Evolutionary conservation across 768 basidiomycete species (phyloP).

Genomic region (Naganishia vaughanmartiniae): DNA sequence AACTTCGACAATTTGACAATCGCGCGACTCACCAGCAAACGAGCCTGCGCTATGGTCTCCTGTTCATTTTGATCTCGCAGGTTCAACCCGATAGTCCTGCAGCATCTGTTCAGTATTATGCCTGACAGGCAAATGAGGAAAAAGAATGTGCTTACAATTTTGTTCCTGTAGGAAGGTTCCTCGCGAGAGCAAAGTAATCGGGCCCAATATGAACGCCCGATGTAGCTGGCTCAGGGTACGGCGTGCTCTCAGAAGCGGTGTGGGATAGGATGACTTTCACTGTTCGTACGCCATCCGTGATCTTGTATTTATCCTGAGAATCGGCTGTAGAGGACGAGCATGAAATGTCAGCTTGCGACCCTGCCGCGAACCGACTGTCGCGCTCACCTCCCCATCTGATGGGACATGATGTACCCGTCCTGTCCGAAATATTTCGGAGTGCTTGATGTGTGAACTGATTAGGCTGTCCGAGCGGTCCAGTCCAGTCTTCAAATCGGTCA

Average conservation of each 20-base stretch:
- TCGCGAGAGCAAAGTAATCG: slow-evolving; percentile 32
- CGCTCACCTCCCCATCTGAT: slow-evolving; percentile 18
- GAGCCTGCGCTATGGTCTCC: slow-evolving; percentile 31
- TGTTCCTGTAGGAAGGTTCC: slow-evolving; percentile 32
- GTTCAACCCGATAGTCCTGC: background rate
- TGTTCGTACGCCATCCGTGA: background rate
- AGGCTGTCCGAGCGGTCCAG: slow-evolving; percentile 33
- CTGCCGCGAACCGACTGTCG: background rate
- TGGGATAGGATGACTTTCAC: background rate
- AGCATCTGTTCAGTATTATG: background rate
- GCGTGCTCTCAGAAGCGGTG: background rate
- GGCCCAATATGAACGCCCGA: slow-evolving; percentile 29
- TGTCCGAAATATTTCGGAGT: slow-evolving; percentile 22
- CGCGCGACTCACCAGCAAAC: slow-evolving; percentile 25
- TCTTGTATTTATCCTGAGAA: background rate
- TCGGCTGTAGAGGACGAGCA: background rate
- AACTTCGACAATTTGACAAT: background rate
- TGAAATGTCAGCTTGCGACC: background rate
- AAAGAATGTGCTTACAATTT: slow-evolving; percentile 13
- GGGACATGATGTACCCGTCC: slow-evolving; percentile 24
- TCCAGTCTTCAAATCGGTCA: slow-evolving; percentile 33
- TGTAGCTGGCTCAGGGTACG: background rate
- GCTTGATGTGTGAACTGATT: slow-evolving; percentile 31
- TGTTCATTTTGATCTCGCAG: background rate
- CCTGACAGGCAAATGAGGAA: too few relatives aligned